These are phyloP conservation scores for Aspergillus sergii DNA, from an alignment of 2,329 filamentous ascomycete species.

Conservation along the genomic window DNA sequence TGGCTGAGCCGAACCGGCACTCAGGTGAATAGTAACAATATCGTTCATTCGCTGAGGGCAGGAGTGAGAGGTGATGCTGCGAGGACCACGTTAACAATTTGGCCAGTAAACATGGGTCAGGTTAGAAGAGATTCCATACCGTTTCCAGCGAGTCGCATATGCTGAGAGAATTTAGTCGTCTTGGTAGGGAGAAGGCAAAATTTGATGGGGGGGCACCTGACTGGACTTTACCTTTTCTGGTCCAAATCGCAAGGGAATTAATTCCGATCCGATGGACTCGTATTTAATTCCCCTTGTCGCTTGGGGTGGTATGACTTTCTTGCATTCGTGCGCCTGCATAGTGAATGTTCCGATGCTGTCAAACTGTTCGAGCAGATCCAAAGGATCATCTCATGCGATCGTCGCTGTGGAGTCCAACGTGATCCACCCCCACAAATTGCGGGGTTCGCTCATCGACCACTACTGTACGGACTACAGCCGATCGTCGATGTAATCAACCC, in stretches of 20 bases:
- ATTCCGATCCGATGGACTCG: not conserved
- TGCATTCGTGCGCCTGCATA: no score
- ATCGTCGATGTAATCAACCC: not conserved
- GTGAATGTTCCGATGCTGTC: no score
- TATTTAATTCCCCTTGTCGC: not conserved
- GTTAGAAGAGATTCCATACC: not conserved
- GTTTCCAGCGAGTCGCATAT: conserved; percentile 2
- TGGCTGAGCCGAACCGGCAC: conserved; percentile 4
- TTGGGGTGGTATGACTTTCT: no score
- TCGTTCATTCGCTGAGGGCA: conserved; percentile 4
- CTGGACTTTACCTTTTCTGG: not conserved
- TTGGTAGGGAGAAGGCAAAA: not conserved
- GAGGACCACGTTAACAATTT: not conserved
- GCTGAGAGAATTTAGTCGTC: not conserved
- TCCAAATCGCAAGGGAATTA: not conserved
- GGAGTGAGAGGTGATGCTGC: not conserved
- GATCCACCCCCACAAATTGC: not conserved
- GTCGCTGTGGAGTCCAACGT: not conserved
- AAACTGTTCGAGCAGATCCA: not conserved
- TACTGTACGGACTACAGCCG: not conserved
- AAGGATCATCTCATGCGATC: not conserved
- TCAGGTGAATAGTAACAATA: not conserved
- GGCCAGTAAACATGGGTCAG: not conserved
- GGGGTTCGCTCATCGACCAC: not conserved
- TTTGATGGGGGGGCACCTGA: not conserved